A percentile compares a stretch with the other conserved stretches of the same genome.
phyloP scores from a whole-genome alignment of 1,284 basidiomycete species.

The Ceratobasidium sp. region DNA sequence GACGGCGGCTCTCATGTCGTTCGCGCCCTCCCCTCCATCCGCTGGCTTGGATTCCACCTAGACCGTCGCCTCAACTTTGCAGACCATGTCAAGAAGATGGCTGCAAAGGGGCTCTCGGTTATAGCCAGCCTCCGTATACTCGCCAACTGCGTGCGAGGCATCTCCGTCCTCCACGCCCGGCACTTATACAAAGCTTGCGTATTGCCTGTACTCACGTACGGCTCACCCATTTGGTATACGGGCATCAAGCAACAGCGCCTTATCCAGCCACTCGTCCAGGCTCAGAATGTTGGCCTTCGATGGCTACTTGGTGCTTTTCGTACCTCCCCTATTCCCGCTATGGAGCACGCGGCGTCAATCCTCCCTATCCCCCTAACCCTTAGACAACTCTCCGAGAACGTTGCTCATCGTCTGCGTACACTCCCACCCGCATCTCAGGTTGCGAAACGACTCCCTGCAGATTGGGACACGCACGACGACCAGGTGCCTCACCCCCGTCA shows the following conservation, averaged over 20 bases:
- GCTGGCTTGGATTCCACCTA: constrained; percentile 44
- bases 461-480: background rate
- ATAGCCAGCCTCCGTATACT: constrained; percentile 10
- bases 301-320: constrained; percentile 8
- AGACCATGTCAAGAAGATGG: constrained; percentile 24
- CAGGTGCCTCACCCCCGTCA: background rate
- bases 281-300: background rate
- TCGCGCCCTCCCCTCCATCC: background rate
- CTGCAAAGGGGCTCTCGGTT: constrained; percentile 27
- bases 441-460: background rate
- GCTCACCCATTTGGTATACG: background rate
- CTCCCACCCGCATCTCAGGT: background rate
- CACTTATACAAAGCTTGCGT: constrained; percentile 3
- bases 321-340: background rate
- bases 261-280: background rate
- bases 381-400: background rate
- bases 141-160: background rate
- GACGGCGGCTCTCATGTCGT: constrained; percentile 9
- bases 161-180: background rate
- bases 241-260: too few relatives aligned
- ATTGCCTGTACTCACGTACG: constrained; percentile 12
- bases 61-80: constrained; percentile 45
- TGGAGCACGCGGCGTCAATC: constrained; percentile 4
- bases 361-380: background rate
- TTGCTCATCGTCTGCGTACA: background rate